A percentile compares a stretch with the other conserved stretches of the same genome.
These are phyloP conservation scores for Sonneratia alba DNA, from an alignment of 345 rosid species.

Conservation along the genomic window DNA sequence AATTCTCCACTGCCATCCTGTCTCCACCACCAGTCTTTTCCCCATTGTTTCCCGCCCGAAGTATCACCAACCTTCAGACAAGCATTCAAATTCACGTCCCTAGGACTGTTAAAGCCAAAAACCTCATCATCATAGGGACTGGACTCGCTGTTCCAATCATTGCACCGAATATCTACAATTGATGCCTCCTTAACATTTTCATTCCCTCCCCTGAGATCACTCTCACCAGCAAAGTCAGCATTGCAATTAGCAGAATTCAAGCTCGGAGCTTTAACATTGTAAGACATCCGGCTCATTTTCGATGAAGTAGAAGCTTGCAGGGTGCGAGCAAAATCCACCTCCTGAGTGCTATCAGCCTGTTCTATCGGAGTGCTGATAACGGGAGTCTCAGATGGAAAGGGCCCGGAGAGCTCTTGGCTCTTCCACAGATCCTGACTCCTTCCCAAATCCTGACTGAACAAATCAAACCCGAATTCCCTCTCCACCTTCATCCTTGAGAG, in stretches of 20 bases:
- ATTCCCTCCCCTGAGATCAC: constrained; percentile 18
- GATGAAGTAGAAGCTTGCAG: constrained; percentile 92
- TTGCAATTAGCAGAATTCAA: constrained; percentile 38
- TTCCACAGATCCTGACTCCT: constrained; percentile 70
- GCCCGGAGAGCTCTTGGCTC: constrained; percentile 57
- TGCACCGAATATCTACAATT: constrained; percentile 31
- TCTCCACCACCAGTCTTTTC: constrained; percentile 99
- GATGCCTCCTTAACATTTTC: constrained; percentile 75
- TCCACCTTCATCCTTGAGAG: constrained; percentile 82
- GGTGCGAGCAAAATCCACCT: constrained; percentile 92
- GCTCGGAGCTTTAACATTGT: constrained; percentile 47
- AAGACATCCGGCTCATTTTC: constrained; percentile 47
- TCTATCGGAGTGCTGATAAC: constrained; percentile 39
- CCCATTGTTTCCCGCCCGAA: constrained; percentile 62
- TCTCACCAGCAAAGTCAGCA: constrained; percentile 33
- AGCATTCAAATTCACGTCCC: constrained; percentile 46
- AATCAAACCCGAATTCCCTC: constrained; percentile 64
- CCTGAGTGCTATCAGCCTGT: constrained; percentile 24
- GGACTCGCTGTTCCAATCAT: constrained; percentile 53
- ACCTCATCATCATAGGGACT: constrained; percentile 49
- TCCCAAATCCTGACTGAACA: constrained; percentile 79
- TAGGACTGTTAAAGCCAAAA: constrained; percentile 32
- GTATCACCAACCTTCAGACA: constrained; percentile 34
- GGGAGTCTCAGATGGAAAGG: constrained; percentile 39
- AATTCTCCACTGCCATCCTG: constrained; percentile 89